Conservation (phyloP, 305 asterid species). For the Fraxinus velutina region DNA sequence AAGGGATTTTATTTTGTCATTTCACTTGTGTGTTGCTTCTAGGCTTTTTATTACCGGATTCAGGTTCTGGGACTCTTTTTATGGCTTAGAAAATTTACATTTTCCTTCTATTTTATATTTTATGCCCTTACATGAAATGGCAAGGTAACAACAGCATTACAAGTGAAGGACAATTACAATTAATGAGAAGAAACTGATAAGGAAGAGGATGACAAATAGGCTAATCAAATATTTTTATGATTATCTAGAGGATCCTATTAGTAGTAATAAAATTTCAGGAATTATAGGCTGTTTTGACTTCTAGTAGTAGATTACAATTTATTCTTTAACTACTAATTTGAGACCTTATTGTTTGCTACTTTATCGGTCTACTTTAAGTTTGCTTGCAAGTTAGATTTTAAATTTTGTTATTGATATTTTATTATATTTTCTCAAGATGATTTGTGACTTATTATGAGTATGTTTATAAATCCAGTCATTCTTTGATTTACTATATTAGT, state of each 20-base stretch:
- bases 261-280: background rate
- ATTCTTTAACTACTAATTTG: background rate
- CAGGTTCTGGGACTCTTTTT: background rate
- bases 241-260: background rate
- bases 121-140: background rate
- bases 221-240: background rate
- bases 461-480: background rate
- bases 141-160: background rate
- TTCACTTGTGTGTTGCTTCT: background rate
- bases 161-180: background rate
- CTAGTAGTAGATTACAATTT: background rate
- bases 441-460: background rate
- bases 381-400: background rate
- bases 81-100: background rate
- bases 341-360: background rate
- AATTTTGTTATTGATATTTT: background rate
- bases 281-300: background rate
- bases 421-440: background rate
- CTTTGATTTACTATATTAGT: conserved; percentile 22
- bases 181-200: background rate
- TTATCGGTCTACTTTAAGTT: background rate
- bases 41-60: background rate
- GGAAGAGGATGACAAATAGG: background rate
- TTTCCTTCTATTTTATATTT: background rate
- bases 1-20: background rate